Evolutionary conservation across 208 protist genomes (phyloP).

Genomic region (Phytomonas francai): DNA sequence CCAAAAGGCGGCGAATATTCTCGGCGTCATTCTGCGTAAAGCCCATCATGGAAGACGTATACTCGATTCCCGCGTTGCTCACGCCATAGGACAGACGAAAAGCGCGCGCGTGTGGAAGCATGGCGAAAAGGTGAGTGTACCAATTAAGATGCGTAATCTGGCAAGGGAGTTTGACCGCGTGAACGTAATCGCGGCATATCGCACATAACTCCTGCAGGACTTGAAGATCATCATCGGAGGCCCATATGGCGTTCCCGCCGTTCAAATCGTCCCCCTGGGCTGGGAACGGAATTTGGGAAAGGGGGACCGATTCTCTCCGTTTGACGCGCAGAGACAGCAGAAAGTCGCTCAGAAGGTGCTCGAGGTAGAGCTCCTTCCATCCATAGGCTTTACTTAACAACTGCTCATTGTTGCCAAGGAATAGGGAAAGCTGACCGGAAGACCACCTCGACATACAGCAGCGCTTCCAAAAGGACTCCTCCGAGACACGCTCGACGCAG

Average conservation of each 20-base stretch:
- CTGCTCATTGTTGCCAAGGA: constrained; percentile 11
- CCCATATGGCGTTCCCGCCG: not conserved
- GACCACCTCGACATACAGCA: constrained; percentile 76
- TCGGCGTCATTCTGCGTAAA: constrained; percentile 68
- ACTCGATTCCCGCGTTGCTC: constrained; percentile 41
- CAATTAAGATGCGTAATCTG: constrained; percentile 66
- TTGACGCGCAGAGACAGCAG: constrained; percentile 34
- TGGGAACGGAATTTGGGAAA: not conserved
- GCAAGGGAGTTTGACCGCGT: constrained; percentile 52
- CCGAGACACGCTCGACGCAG: constrained; percentile 28
- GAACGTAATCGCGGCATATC: constrained; percentile 65
- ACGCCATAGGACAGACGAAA: constrained; percentile 77
- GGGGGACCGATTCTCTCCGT: not conserved
- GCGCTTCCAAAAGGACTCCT: constrained; percentile 56
- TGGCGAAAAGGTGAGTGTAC: constrained; percentile 59
- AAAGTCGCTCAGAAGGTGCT: constrained; percentile 65
- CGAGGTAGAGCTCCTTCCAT: constrained; percentile 85
- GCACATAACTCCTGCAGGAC: constrained; percentile 49
- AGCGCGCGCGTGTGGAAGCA: constrained; percentile 44
- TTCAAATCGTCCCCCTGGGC: not conserved
- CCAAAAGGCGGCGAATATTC: constrained; percentile 42
- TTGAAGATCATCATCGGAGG: constrained; percentile 16
- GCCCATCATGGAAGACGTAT: constrained; percentile 52
- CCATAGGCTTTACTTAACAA: constrained; percentile 31
- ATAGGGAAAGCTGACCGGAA: constrained; percentile 68